Evolutionary conservation across 2,329 filamentous ascomycete species (phyloP), one percentile per base, ranked within the genome.

Genomic region (Phaeosphaeriaceae sp.): DNA sequence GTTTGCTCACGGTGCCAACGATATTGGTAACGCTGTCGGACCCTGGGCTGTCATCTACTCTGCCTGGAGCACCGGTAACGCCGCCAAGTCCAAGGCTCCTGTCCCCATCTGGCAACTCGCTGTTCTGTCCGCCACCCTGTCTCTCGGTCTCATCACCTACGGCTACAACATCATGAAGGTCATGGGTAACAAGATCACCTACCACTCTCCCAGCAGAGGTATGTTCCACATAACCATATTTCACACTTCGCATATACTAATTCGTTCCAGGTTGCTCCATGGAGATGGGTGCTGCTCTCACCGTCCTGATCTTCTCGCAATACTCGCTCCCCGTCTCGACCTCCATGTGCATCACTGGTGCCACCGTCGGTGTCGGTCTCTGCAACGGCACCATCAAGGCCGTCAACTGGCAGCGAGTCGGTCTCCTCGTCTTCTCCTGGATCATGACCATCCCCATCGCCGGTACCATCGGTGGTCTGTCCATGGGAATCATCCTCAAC

Each of bases 161-260:
- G 90, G 90, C 10, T 92, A 92, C 81, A 92, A 92, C 82, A 92
- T 92, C 79, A 92, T 92, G 89, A 91, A 91, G 81, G 88, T 91
- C 77, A 92, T 92, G 89, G 90, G 90, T 53, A 93, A 92, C 83
- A 90, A 90, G 78, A 88, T 91, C 75, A 91, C 89, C 57, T 90
- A 90, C 77, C 88, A 91, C 76, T 86, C 84, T 2, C 84, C 84
- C 4, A 81, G 76, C 63, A 73, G 84, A 68, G 83, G 25, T 27
- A 27, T 27, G 25, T 27, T 9, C 9, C 25, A 27, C 9, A 27
- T 27, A 4, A 27, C 9, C 9, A 27, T 9, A 27, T 4, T 27
- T 27, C 9, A 27, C 25, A 27, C 25, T 27, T 27, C 25, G 9
- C 4, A 9, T 27, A 27, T 27, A 27, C 25, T 27, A 27, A 27